Conservation (phyloP, 1,284 basidiomycete genomes). For the Singerocomus rubriflavus region DNA sequence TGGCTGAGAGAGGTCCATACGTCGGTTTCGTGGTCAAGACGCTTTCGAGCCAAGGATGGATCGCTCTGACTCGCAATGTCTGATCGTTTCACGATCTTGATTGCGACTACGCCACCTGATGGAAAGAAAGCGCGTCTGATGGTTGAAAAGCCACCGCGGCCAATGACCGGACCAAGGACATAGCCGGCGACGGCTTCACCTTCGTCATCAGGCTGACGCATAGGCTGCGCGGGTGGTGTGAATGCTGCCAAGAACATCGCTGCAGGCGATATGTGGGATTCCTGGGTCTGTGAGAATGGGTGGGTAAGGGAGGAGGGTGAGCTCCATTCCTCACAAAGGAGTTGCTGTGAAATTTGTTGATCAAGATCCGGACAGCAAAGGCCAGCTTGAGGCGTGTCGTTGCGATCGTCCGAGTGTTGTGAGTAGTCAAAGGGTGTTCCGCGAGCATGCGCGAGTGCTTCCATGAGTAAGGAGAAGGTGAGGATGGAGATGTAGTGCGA, state of each 20-base stretch:
- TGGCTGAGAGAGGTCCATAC: slow-evolving; percentile 80
- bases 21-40: slow-evolving; percentile 71
- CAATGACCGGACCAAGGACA: slow-evolving; percentile 75
- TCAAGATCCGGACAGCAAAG: slow-evolving; percentile 25
- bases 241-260: slow-evolving; percentile 78
- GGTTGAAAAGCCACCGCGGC: slow-evolving; percentile 84
- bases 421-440: slow-evolving; percentile 1
- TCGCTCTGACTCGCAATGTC: slow-evolving; percentile 51
- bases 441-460: slow-evolving; percentile 16
- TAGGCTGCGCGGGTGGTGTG: slow-evolving; percentile 34
- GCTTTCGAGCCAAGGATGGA: slow-evolving; percentile 46
- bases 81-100: slow-evolving; percentile 73
- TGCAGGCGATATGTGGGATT: slow-evolving; percentile 58
- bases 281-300: slow-evolving; percentile 13
- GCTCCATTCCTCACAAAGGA: slow-evolving; percentile 14
- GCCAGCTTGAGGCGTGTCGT: neutral
- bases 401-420: slow-evolving; percentile 2
- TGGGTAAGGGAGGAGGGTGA: neutral
- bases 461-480: neutral
- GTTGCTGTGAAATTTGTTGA: slow-evolving; percentile 23
- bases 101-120: slow-evolving; percentile 70
- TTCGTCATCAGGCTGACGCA: slow-evolving; percentile 51
- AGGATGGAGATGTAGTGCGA: no score
- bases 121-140: slow-evolving; percentile 72
- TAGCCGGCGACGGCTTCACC: slow-evolving; percentile 66